These are phyloP conservation scores for Tetracladium setigerum DNA, from an alignment of 495 filamentous ascomycete species.

Conservation along the genomic window DNA sequence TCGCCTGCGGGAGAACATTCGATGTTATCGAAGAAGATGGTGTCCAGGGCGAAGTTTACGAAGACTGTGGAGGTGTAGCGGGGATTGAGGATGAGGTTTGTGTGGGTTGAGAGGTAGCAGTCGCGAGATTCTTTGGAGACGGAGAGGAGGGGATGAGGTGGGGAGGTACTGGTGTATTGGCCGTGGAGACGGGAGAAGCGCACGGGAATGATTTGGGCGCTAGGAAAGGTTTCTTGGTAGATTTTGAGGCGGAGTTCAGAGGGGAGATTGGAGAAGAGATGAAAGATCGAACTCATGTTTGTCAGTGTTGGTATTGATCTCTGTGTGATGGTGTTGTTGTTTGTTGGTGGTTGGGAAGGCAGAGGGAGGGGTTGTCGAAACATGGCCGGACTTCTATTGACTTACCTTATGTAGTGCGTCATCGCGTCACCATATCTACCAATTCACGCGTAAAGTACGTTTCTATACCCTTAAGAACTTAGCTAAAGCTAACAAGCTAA, in stretches of 20 bases:
- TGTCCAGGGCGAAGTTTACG: slow-evolving; percentile 14
- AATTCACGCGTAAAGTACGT: too few species aligned
- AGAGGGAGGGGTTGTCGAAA: too few species aligned
- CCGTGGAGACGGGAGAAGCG: slow-evolving; percentile 5
- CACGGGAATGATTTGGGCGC: slow-evolving; percentile 16
- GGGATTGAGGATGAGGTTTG: slow-evolving; percentile 15
- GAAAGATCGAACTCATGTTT: background rate
- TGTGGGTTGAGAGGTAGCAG: slow-evolving; percentile 9
- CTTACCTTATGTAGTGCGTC: too few species aligned
- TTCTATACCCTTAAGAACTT: too few species aligned
- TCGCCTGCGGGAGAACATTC: slow-evolving; percentile 18
- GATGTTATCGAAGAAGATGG: slow-evolving; percentile 18
- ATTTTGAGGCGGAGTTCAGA: slow-evolving; percentile 16
- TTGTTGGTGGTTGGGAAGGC: too few species aligned
- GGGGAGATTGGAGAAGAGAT: slow-evolving; percentile 7
- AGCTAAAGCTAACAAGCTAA: too few species aligned
- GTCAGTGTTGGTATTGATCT: too few species aligned
- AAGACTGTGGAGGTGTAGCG: slow-evolving; percentile 15
- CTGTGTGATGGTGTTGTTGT: too few species aligned
- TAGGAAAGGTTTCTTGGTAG: slow-evolving; percentile 7
- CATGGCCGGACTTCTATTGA: too few species aligned
- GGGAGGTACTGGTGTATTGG: slow-evolving; percentile 3
- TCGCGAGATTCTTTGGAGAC: slow-evolving; percentile 13
- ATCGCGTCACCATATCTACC: too few species aligned
- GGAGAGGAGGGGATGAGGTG: slow-evolving; percentile 10